Base-by-base conservation (phyloP, 148 eudicot genomes). In the Persicaria tinctoria region DNA sequence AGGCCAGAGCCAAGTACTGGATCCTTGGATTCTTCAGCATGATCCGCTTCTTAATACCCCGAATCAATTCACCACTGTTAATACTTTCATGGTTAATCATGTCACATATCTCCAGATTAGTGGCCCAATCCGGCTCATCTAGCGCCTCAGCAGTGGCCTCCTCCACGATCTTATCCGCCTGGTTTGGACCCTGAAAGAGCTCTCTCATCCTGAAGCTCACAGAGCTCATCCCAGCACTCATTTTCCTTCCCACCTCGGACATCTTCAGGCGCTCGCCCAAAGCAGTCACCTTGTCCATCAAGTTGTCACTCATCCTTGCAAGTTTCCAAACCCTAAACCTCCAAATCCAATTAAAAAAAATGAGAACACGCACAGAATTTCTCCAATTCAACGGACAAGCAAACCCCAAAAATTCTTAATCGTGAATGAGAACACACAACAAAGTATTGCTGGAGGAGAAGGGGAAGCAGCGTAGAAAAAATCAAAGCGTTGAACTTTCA, bases 121-220 rank as follows among this genome's bases (percentile, higher is more conserved):
- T 84, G 66, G 99, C 87, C 99, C 99, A 95, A 76, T 95, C 99
- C 8, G 99, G 99, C 70, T 84, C 93, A 4, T 92, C 93, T 50
- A 95, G 85, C 14, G 93, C 80, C 77, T 95, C 97, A 7, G 97
- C 89, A 12, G 99, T 95, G 3, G 99, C 99, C 55, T 92, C 97
- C 86, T 95, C 97, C 6, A 92, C 93, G 12, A 95, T 73, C 84
- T 88, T 92, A 77, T 95, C 99, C 7, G 88, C 81, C 75, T 89
- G 97, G 69, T 88, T 95, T 0, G 97, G 88, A 23, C 97, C 97
- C 80, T 95, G 93, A 72, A 95, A 90, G 51, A 92, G 83, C 77
- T 95, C 97, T 86, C 87, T 95, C 97, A 95, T 88, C 75, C 89
- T 95, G 80, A 87, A 84, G 79, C 97, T 95, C 92, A 95, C 84